These are phyloP conservation scores for Sclerotinia minor DNA, from an alignment of 2,329 filamentous ascomycete genomes.

Conservation along the genomic window DNA sequence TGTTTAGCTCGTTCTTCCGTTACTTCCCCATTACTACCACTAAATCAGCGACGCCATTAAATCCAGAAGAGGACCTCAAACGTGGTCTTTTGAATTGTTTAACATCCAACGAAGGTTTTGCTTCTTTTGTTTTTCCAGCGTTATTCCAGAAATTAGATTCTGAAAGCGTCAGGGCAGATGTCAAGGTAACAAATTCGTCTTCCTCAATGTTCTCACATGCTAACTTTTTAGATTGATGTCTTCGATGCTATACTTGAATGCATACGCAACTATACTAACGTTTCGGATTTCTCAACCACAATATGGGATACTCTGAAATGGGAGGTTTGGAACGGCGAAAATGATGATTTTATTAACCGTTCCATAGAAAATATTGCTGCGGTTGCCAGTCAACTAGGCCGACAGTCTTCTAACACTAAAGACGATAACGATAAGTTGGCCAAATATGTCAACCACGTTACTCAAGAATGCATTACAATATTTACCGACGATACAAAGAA, in stretches of 20 bases:
- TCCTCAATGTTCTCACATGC: constrained; percentile 14
- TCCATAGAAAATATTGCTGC: constrained; percentile 35
- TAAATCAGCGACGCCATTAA: constrained; percentile 22
- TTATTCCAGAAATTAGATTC: constrained; percentile 36
- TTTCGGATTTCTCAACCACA: constrained; percentile 33
- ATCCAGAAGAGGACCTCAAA: constrained; percentile 31
- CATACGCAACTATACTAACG: constrained; percentile 30
- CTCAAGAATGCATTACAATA: constrained; percentile 24
- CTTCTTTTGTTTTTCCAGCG: constrained; percentile 32
- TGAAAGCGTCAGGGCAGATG: constrained; percentile 35
- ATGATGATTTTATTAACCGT: constrained; percentile 38
- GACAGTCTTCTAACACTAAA: constrained; percentile 18
- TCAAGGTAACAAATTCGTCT: constrained; percentile 35
- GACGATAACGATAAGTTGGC: constrained; percentile 23
- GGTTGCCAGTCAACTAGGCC: constrained; percentile 27
- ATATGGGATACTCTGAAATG: constrained; percentile 42
- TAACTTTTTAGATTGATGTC: constrained; percentile 37
- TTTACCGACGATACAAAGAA: constrained; percentile 23
- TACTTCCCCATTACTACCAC: constrained; percentile 39
- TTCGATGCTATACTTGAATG: constrained; percentile 33
- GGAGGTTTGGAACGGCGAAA: constrained; percentile 41
- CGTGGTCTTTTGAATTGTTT: constrained; percentile 36
- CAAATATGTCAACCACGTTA: constrained; percentile 25
- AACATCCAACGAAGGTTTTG: constrained; percentile 35
- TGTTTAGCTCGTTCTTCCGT: constrained; percentile 38